Percentiles rank a stretch among this genome's conserved stretches.
These are phyloP conservation scores for Botryotinia globosa DNA, from an alignment of 2,329 filamentous ascomycete genomes.

Conservation along the genomic window DNA sequence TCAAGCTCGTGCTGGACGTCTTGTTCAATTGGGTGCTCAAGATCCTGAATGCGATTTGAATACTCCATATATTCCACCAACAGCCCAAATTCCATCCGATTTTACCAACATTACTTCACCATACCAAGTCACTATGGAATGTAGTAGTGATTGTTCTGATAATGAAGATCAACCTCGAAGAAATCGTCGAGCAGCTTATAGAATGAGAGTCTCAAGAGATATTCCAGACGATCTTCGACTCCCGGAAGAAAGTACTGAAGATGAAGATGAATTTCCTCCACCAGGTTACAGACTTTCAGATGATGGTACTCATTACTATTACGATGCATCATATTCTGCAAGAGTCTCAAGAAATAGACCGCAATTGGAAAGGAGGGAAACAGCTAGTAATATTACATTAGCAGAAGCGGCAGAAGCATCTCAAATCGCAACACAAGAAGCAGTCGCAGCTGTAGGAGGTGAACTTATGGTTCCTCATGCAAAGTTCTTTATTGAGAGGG, in stretches of 20 bases:
- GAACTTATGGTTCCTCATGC: slow-evolving; percentile 70
- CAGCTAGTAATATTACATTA: slow-evolving; percentile 37
- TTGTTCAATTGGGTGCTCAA: slow-evolving; percentile 44
- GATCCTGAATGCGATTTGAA: slow-evolving; percentile 41
- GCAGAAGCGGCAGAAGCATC: slow-evolving; percentile 35
- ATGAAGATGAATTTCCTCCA: slow-evolving; percentile 16
- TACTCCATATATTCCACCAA: slow-evolving; percentile 33
- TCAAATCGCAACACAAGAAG: slow-evolving; percentile 55
- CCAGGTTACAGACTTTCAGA: not conserved
- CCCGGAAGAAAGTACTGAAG: slow-evolving; percentile 27
- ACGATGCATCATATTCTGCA: slow-evolving; percentile 10
- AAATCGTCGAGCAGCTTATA: slow-evolving; percentile 52
- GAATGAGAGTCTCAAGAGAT: slow-evolving; percentile 48
- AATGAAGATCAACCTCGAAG: slow-evolving; percentile 39
- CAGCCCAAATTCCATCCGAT: slow-evolving; percentile 56
- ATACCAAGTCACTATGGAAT: slow-evolving; percentile 57
- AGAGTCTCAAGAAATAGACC: slow-evolving; percentile 26
- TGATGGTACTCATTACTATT: not conserved
- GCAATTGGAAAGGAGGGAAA: slow-evolving; percentile 24
- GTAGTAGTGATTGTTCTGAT: slow-evolving; percentile 53
- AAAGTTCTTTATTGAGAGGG: slow-evolving; percentile 77
- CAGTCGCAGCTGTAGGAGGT: slow-evolving; percentile 54
- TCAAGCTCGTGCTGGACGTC: slow-evolving; percentile 45
- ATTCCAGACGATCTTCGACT: slow-evolving; percentile 46
- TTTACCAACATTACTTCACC: slow-evolving; percentile 49